Evolutionary conservation across 192 early-diverging fungal genomes (phyloP).

Genomic region (Podila verticillata): DNA sequence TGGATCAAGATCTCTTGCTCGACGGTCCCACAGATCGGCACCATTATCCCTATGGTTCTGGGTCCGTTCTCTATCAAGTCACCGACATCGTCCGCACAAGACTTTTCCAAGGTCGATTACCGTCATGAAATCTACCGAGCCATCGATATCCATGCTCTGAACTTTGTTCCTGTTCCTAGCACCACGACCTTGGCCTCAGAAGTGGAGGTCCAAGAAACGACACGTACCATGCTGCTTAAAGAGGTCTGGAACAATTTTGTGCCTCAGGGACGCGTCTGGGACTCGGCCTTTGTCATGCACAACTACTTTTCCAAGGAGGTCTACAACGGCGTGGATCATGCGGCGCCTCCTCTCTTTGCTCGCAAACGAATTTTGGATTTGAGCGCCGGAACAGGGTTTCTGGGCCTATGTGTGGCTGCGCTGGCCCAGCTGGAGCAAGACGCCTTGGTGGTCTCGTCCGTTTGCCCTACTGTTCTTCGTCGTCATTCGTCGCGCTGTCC

Average conservation of each 20-base stretch:
- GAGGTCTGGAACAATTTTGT: slow-evolving; percentile 55
- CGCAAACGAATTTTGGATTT: slow-evolving; percentile 55
- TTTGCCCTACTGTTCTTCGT: too few species aligned
- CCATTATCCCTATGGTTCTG: slow-evolving; percentile 10
- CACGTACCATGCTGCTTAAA: slow-evolving; percentile 21
- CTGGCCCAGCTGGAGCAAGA: slow-evolving; percentile 33
- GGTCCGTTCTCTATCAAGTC: slow-evolving; percentile 9
- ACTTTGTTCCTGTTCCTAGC: background rate
- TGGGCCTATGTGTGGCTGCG: slow-evolving; percentile 52
- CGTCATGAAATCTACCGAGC: slow-evolving; percentile 12
- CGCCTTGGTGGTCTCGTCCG: background rate
- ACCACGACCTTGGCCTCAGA: background rate
- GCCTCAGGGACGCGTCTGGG: slow-evolving; percentile 62
- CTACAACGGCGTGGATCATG: background rate
- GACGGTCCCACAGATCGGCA: background rate
- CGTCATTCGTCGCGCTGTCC: background rate
- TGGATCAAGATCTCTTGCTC: background rate
- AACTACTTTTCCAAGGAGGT: slow-evolving; percentile 41
- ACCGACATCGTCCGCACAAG: too few species aligned
- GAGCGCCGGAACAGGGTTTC: slow-evolving; percentile 60
- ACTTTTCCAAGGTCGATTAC: background rate
- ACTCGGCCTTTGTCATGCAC: slow-evolving; percentile 56
- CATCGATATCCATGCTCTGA: slow-evolving; percentile 4
- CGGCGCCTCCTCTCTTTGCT: slow-evolving; percentile 29
- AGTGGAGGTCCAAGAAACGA: background rate